Evolutionary conservation across 2,329 filamentous ascomycete species (phyloP).

Genomic region (Ceratocystis alfenasii): DNA sequence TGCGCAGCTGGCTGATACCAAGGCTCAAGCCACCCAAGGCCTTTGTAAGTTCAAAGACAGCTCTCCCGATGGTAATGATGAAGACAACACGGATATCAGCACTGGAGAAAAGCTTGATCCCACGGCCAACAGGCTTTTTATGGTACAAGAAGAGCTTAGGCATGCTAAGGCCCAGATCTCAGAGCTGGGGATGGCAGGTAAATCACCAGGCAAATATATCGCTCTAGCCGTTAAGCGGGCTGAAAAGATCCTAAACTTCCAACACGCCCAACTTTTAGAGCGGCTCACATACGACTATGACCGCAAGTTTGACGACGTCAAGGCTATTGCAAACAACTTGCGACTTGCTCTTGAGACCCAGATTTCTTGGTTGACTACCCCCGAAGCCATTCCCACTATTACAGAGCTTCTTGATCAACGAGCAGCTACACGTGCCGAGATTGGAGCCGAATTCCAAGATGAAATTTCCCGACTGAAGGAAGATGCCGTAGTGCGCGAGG

Average conservation of each 20-base stretch:
- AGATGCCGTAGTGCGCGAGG: neutral
- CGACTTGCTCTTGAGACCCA: neutral
- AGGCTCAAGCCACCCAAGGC: neutral
- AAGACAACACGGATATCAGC: neutral
- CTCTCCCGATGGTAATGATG: neutral
- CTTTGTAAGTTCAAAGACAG: neutral
- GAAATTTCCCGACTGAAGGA: neutral
- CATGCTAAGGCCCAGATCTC: neutral
- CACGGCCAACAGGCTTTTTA: neutral
- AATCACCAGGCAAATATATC: neutral
- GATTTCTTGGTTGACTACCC: neutral
- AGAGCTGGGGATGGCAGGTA: neutral
- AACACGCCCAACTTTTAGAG: neutral
- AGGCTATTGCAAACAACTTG: conserved; percentile 1
- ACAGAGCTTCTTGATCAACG: neutral
- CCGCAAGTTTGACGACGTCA: neutral
- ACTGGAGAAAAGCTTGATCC: neutral
- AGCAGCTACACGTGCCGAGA: neutral
- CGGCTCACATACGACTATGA: neutral
- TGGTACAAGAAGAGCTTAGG: neutral
- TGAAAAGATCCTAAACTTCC: neutral
- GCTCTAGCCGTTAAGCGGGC: neutral
- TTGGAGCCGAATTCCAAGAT: neutral
- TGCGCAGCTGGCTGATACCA: neutral
- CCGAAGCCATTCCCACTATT: neutral